These are phyloP conservation scores for Saccharomycopsis phalli DNA, from an alignment of 1,139 yeast species.

Conservation along the genomic window DNA sequence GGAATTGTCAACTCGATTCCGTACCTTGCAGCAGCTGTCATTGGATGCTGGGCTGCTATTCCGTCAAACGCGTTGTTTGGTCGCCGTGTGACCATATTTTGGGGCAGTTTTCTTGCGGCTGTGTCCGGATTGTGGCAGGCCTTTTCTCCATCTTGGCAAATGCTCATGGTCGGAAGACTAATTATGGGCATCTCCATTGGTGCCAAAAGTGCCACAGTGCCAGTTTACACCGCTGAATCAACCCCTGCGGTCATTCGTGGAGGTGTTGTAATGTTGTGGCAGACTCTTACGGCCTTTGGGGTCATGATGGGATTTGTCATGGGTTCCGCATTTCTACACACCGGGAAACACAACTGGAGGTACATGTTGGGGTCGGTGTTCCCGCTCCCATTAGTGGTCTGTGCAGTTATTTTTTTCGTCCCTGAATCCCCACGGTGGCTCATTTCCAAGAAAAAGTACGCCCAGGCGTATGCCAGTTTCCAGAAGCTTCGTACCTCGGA, in stretches of 20 bases:
- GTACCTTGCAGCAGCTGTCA: slow-evolving; percentile 37
- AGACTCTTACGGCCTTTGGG: slow-evolving; percentile 32
- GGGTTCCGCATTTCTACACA: slow-evolving; percentile 29
- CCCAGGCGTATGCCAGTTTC: slow-evolving; percentile 40
- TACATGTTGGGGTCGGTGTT: slow-evolving; percentile 31
- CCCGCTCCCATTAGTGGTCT: slow-evolving; percentile 27
- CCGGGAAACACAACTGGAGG: slow-evolving; percentile 29
- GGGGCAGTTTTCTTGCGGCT: slow-evolving; percentile 39
- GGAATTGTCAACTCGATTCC: slow-evolving; percentile 48
- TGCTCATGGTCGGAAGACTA: slow-evolving; percentile 38
- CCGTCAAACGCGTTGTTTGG: slow-evolving; percentile 35
- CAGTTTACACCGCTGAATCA: slow-evolving; percentile 41
- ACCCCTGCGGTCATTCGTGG: slow-evolving; percentile 45
- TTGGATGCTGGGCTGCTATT: slow-evolving; percentile 43
- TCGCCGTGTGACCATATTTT: slow-evolving; percentile 38
- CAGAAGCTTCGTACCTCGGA: slow-evolving; percentile 32
- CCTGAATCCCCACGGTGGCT: slow-evolving; percentile 79
- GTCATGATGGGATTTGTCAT: slow-evolving; percentile 32
- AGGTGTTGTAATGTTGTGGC: slow-evolving; percentile 32
- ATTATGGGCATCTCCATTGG: slow-evolving; percentile 32
- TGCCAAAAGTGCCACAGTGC: slow-evolving; percentile 32
- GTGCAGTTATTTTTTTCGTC: slow-evolving; percentile 28
- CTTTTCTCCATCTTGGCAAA: slow-evolving; percentile 40
- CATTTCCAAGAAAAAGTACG: slow-evolving; percentile 37
- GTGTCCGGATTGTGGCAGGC: slow-evolving; percentile 43